These are phyloP conservation scores for Camptophora hylomeconis DNA, from an alignment of 2,329 filamentous ascomycete species.

Conservation along the genomic window DNA sequence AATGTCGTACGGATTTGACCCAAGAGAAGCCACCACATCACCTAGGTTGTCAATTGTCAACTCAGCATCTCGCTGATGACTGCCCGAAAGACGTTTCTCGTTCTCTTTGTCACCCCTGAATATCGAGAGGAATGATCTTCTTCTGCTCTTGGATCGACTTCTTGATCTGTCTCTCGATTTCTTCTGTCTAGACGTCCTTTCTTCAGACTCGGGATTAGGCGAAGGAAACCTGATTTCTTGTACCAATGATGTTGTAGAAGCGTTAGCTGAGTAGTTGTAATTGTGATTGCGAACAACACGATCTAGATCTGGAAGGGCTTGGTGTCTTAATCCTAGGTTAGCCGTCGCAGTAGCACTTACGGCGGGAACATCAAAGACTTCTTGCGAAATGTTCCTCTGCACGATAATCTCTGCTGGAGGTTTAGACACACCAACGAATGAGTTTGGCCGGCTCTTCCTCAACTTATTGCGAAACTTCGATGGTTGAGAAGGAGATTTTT, in stretches of 20 bases:
- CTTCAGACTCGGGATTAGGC: constrained; percentile 8
- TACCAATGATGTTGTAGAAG: constrained; percentile 7
- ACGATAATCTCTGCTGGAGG: constrained; percentile 7
- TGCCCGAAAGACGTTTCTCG: constrained; percentile 5
- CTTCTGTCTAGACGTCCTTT: too few relatives aligned
- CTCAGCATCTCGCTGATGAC: constrained; percentile 7
- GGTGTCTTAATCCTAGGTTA: constrained; percentile 13
- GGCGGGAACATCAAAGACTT: constrained; percentile 10
- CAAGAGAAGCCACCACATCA: constrained; percentile 9
- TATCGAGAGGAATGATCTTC: constrained; percentile 12
- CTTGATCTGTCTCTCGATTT: too few relatives aligned
- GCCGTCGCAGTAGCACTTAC: constrained; percentile 10
- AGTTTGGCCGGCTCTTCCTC: constrained; percentile 7
- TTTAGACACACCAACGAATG: constrained; percentile 3
- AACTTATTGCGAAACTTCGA: constrained; percentile 16
- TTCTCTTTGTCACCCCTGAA: constrained; percentile 8
- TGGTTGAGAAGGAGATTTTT: too few relatives aligned
- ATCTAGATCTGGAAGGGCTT: constrained; percentile 15
- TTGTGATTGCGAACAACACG: constrained; percentile 10
- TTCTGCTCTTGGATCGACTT: constrained; percentile 6
- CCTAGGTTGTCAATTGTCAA: constrained; percentile 12
- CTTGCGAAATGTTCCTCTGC: constrained; percentile 9
- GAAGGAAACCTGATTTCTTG: constrained; percentile 15
- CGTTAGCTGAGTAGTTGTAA: constrained; percentile 5
- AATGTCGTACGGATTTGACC: constrained; percentile 13